These are phyloP conservation scores for Ganoderma boninense DNA, from an alignment of 1,284 basidiomycete species.

Conservation along the genomic window DNA sequence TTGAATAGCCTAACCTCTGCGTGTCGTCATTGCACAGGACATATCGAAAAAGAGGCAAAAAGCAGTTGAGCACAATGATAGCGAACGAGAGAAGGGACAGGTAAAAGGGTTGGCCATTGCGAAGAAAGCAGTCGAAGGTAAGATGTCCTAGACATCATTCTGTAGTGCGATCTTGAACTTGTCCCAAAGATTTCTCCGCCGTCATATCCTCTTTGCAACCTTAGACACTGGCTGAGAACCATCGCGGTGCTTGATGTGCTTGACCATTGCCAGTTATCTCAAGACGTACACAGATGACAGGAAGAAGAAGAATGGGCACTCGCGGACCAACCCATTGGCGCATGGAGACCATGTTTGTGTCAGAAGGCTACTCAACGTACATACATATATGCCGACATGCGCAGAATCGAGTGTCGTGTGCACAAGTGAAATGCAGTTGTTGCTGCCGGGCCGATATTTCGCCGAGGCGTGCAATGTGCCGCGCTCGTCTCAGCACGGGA, in stretches of 20 bases:
- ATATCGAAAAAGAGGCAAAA: slow-evolving; percentile 32
- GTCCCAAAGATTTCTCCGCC: slow-evolving; percentile 4
- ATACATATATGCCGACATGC: background rate
- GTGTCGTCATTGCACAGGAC: slow-evolving; percentile 16
- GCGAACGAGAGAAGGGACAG: slow-evolving; percentile 38
- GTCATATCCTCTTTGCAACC: slow-evolving; percentile 8
- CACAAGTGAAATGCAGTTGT: background rate
- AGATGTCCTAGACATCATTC: background rate
- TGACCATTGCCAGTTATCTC: too few relatives aligned
- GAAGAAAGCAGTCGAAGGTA: slow-evolving; percentile 43
- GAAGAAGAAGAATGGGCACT: background rate
- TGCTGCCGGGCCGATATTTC: background rate
- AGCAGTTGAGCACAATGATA: slow-evolving; percentile 28
- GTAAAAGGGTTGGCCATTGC: slow-evolving; percentile 41
- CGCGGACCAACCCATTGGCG: background rate
- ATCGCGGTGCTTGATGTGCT: background rate
- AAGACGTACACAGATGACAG: background rate
- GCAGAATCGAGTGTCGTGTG: background rate
- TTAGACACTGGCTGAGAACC: background rate
- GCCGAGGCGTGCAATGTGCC: background rate
- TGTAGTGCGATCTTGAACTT: background rate
- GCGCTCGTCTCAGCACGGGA: background rate
- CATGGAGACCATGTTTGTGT: background rate
- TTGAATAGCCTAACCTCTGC: background rate
- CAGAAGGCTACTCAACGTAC: background rate